Conservation (phyloP, 208 protist genomes). For the Trypanosoma platydactyli region DNA sequence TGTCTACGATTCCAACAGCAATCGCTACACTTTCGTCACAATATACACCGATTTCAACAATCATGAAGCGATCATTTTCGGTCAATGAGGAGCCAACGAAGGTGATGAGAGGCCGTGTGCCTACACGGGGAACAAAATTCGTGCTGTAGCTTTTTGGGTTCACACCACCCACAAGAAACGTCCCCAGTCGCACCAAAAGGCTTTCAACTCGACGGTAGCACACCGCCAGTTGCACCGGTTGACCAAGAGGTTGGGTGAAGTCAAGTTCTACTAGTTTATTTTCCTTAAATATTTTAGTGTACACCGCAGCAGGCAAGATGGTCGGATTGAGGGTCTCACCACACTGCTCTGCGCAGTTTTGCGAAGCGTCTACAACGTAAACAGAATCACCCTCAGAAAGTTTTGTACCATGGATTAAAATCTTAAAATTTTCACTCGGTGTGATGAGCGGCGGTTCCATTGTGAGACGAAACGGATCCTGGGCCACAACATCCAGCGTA, state of each 20-base stretch:
- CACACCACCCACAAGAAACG: constrained; percentile 49
- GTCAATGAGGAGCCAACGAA: constrained; percentile 67
- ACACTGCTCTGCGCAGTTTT: constrained; percentile 80
- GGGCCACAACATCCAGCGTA: constrained; percentile 27
- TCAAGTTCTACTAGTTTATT: constrained; percentile 40
- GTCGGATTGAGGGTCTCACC: constrained; percentile 43
- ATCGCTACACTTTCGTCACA: constrained; percentile 57
- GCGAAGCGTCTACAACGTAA: constrained; percentile 48
- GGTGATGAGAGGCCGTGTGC: constrained; percentile 71
- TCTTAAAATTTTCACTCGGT: constrained; percentile 37
- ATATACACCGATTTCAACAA: constrained; percentile 43
- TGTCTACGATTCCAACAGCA: constrained; percentile 42
- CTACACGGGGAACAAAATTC: constrained; percentile 73
- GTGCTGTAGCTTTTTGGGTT: constrained; percentile 73
- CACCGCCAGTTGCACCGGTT: constrained; percentile 50
- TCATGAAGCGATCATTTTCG: constrained; percentile 54
- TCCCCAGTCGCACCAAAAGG: constrained; percentile 55
- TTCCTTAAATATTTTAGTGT: constrained; percentile 48
- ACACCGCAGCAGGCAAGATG: constrained; percentile 35
- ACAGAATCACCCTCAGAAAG: constrained; percentile 52
- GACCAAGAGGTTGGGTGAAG: constrained; percentile 42
- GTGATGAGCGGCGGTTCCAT: constrained; percentile 58
- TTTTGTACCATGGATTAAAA: constrained; percentile 53
- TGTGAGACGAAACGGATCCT: constrained; percentile 49
- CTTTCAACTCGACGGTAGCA: constrained; percentile 75